Percentiles rank a stretch among this genome's conserved stretches.
phyloP scores from a whole-genome alignment of 441 rosid species.

The Aleurites moluccanus region DNA sequence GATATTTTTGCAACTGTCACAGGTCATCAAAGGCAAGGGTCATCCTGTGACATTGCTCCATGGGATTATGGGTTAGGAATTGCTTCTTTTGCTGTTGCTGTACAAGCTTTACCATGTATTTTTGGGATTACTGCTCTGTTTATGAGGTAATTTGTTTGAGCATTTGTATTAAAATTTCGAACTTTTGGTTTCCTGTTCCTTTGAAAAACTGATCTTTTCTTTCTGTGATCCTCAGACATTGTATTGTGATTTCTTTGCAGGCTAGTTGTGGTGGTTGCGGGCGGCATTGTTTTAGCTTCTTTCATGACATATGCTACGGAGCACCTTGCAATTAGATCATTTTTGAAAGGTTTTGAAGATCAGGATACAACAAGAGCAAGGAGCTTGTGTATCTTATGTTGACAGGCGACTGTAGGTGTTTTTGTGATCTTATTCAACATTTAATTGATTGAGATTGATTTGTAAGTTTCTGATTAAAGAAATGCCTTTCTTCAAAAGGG shows the following conservation, averaged over 20 bases:
- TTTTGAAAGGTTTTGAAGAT: slow-evolving; percentile 70
- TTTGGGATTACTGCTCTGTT: slow-evolving; percentile 89
- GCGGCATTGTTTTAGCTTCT: slow-evolving; percentile 76
- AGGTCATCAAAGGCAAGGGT: slow-evolving; percentile 74
- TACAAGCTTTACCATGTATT: slow-evolving; percentile 71
- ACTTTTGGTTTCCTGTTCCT: not conserved
- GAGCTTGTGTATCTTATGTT: slow-evolving; percentile 48
- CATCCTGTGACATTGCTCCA: slow-evolving; percentile 50
- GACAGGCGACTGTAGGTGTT: slow-evolving; percentile 25
- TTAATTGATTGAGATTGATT: slow-evolving; percentile 21
- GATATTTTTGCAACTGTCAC: slow-evolving; percentile 21
- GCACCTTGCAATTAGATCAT: slow-evolving; percentile 69
- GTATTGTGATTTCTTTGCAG: slow-evolving; percentile 39
- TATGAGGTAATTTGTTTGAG: slow-evolving; percentile 48
- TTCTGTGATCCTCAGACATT: not conserved
- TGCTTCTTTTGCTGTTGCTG: slow-evolving; percentile 63
- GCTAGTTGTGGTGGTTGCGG: slow-evolving; percentile 78
- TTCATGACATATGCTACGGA: slow-evolving; percentile 89
- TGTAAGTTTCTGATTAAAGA: slow-evolving; percentile 29
- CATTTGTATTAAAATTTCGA: not conserved
- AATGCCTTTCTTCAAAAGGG: not conserved
- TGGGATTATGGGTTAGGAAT: slow-evolving; percentile 77
- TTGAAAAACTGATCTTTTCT: not conserved
- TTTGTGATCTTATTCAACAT: slow-evolving; percentile 23
- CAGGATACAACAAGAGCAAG: slow-evolving; percentile 47